These are phyloP conservation scores for Zygosaccharomyces bailii DNA, from an alignment of 805 yeast genomes.

Conservation along the genomic window DNA sequence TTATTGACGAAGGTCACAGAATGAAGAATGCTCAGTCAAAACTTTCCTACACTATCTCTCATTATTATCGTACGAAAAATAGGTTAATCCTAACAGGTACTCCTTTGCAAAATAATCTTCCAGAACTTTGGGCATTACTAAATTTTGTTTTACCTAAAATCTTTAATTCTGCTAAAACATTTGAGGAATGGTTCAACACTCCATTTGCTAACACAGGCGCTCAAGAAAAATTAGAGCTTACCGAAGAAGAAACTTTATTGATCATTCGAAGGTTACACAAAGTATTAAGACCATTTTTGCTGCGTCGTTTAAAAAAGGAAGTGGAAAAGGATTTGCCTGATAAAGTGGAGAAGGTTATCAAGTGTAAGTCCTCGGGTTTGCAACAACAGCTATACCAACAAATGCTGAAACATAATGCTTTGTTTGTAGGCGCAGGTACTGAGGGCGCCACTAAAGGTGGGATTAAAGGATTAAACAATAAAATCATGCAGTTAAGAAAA, in stretches of 20 bases:
- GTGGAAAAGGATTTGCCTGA: conserved; percentile 85
- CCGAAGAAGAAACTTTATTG: conserved; percentile 82
- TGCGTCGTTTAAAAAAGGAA: conserved; percentile 81
- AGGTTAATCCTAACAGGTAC: conserved; percentile 84
- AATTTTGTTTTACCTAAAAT: conserved; percentile 81
- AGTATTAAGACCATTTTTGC: conserved; percentile 77
- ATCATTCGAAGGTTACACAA: conserved; percentile 82
- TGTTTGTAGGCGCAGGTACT: conserved; percentile 60
- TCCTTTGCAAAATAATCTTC: conserved; percentile 79
- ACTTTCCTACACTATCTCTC: conserved; percentile 65
- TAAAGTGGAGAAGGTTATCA: conserved; percentile 76
- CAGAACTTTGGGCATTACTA: conserved; percentile 81
- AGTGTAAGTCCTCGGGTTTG: conserved; percentile 71
- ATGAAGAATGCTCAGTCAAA: conserved; percentile 79
- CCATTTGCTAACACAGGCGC: conserved; percentile 84
- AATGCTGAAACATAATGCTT: conserved; percentile 66
- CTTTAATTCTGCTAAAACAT: conserved; percentile 80
- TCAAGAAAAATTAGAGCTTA: conserved; percentile 73
- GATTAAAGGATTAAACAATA: conserved; percentile 73
- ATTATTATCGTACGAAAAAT: conserved; percentile 69
- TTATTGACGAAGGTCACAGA: conserved; percentile 88
- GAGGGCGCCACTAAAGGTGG: conserved; percentile 62
- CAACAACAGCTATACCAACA: conserved; percentile 71
- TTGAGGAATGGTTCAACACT: conserved; percentile 87
- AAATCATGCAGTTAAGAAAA: conserved; percentile 80